phyloP scores from a whole-genome alignment of 352 stramenopile species.

The Phytophthora aleatoria region DNA sequence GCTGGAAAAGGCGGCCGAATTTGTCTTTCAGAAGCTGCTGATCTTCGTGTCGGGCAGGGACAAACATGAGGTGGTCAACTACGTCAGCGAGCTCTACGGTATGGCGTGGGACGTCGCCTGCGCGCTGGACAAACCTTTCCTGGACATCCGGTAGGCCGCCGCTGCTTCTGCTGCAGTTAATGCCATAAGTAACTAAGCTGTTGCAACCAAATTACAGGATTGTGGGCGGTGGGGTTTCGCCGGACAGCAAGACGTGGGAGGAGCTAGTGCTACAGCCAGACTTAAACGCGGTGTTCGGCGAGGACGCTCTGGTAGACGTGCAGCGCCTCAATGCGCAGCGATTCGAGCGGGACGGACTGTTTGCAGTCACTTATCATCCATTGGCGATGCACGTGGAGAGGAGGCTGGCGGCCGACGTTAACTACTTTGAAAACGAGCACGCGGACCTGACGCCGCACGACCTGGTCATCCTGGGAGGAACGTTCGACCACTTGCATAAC shows the following conservation, averaged over 20 bases:
- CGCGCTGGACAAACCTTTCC: conserved; percentile 50
- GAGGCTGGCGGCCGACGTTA: conserved; percentile 51
- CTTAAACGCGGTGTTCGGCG: conserved; percentile 69
- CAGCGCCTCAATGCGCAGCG: conserved; percentile 69
- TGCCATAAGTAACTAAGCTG: not conserved
- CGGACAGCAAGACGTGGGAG: conserved; percentile 54
- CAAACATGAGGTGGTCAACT: conserved; percentile 72
- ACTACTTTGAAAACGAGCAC: conserved; percentile 82
- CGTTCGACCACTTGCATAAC: conserved; percentile 92
- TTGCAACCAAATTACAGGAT: conserved; percentile 34
- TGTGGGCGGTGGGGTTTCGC: conserved; percentile 35
- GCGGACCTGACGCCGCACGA: conserved; percentile 57
- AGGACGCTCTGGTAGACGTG: conserved; percentile 64
- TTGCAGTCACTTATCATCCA: conserved; percentile 69
- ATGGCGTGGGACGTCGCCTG: conserved; percentile 75
- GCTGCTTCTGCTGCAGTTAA: not conserved
- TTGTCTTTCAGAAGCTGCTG: conserved; percentile 51
- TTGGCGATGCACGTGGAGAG: conserved; percentile 56
- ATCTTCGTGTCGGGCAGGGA: conserved; percentile 67
- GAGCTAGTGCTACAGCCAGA: conserved; percentile 67
- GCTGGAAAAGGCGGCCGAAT: conserved; percentile 61
- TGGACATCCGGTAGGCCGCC: conserved; percentile 59
- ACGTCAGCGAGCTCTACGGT: conserved; percentile 78
- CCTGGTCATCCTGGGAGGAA: conserved; percentile 79
- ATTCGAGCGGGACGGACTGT: conserved; percentile 57